These are phyloP conservation scores for Melanomma pulvis-pyrius DNA, from an alignment of 495 filamentous ascomycete genomes.

Conservation along the genomic window DNA sequence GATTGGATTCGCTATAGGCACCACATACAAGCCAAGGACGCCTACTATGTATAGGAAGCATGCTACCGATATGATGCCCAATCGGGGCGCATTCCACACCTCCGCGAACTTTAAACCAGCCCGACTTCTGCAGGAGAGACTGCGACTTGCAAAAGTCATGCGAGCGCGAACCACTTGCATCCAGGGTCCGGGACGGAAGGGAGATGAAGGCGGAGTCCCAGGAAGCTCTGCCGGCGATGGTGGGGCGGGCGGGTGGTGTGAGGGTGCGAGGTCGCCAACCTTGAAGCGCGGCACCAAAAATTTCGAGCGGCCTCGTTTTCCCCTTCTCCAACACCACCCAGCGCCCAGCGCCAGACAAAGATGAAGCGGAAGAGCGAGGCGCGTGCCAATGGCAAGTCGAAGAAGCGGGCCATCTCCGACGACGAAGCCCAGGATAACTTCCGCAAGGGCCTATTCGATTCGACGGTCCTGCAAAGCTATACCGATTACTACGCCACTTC, in stretches of 20 bases:
- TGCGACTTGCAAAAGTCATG: neutral
- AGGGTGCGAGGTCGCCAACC: neutral
- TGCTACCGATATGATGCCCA: constrained; percentile 7
- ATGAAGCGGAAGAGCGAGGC: constrained; percentile 63
- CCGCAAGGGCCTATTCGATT: constrained; percentile 52
- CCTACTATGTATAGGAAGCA: constrained; percentile 3
- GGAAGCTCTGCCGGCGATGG: constrained; percentile 2
- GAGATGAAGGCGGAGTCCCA: neutral
- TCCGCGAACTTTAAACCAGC: constrained; percentile 9
- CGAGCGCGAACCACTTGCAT: constrained; percentile 2
- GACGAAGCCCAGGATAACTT: constrained; percentile 59
- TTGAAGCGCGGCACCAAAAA: constrained; percentile 19
- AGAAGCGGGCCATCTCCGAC: constrained; percentile 57
- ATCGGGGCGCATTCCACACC: constrained; percentile 10
- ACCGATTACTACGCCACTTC: constrained; percentile 35
- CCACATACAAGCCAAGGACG: neutral
- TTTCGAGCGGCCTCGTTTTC: constrained; percentile 18
- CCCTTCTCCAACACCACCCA: constrained; percentile 2
- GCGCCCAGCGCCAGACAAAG: neutral
- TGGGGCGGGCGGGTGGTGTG: neutral
- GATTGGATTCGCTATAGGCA: neutral
- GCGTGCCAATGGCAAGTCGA: constrained; percentile 51
- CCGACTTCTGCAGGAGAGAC: neutral
- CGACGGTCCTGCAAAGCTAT: constrained; percentile 29
- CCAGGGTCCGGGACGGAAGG: neutral